Percentiles rank a stretch among this genome's conserved stretches.
These are phyloP conservation scores for Quercus variabilis DNA, from an alignment of 306 rosid species.

Conservation along the genomic window DNA sequence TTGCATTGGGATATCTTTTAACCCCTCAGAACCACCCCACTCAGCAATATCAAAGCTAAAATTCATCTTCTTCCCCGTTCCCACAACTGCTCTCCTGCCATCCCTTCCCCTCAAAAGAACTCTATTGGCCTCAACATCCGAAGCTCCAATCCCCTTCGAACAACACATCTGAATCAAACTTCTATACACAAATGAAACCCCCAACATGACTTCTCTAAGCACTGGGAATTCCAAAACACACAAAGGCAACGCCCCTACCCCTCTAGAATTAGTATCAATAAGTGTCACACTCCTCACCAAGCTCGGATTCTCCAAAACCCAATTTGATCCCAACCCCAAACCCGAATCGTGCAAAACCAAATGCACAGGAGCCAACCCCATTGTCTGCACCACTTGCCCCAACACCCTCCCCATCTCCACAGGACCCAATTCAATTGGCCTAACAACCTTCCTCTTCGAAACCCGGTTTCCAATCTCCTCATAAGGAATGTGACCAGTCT, in stretches of 20 bases:
- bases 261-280: conserved; percentile 49
- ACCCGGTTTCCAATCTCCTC: conserved; percentile 61
- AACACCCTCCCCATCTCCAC: conserved; percentile 65
- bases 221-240: conserved; percentile 60
- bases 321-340: conserved; percentile 56
- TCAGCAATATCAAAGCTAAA: conserved; percentile 74
- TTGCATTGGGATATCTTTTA: conserved; percentile 69
- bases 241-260: conserved; percentile 59
- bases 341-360: conserved; percentile 87
- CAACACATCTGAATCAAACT: conserved; percentile 58
- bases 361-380: conserved; percentile 78
- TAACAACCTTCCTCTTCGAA: conserved; percentile 47
- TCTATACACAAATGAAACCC: conserved; percentile 43
- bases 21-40: conserved; percentile 75
- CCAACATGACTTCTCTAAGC: conserved; percentile 63
- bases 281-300: conserved; percentile 74
- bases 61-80: conserved; percentile 70
- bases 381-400: conserved; percentile 63
- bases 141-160: conserved; percentile 42
- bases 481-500: conserved; percentile 90
- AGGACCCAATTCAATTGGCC: conserved; percentile 61
- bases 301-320: conserved; percentile 62
- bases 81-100: conserved; percentile 63
- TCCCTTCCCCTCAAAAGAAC: conserved; percentile 66
- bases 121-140: conserved; percentile 64